Conservation (phyloP, 768 basidiomycete genomes). For the Termitomyces eurrhizus region DNA sequence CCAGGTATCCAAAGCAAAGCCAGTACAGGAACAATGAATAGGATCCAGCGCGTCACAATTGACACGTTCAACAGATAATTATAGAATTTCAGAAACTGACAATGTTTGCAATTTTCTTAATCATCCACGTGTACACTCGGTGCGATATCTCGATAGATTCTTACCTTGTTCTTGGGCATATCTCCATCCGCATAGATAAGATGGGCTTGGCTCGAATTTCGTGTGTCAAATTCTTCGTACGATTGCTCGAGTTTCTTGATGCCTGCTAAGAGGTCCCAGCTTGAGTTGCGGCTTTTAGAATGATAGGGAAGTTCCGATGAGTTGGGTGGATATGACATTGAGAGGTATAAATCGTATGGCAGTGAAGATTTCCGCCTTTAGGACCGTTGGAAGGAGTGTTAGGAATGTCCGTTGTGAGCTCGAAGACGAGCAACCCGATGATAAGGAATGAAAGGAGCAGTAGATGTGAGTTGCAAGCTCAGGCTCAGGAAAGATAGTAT, state of each 20-base stretch:
- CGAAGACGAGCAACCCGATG: background rate
- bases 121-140: background rate
- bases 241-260: slow-evolving; percentile 49
- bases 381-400: background rate
- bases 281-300: slow-evolving; percentile 26
- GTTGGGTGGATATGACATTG: slow-evolving; percentile 12
- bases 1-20: slow-evolving; percentile 69
- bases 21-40: slow-evolving; percentile 75
- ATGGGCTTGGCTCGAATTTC: slow-evolving; percentile 47
- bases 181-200: slow-evolving; percentile 61
- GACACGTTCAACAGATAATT: slow-evolving; percentile 72
- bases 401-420: slow-evolving; percentile 8
- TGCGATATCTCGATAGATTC: slow-evolving; percentile 8
- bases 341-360: slow-evolving; percentile 1
- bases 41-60: slow-evolving; percentile 74
- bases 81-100: slow-evolving; percentile 59
- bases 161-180: slow-evolving; percentile 50
- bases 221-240: slow-evolving; percentile 56
- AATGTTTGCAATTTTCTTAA: background rate
- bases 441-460: background rate
- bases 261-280: slow-evolving; percentile 50
- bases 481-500: background rate
- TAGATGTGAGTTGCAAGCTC: background rate
- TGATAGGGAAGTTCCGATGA: slow-evolving; percentile 10
- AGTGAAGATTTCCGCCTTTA: background rate